These are phyloP conservation scores for Cladosporium sp. DNA, from an alignment of 2,329 filamentous ascomycete species.

Conservation along the genomic window DNA sequence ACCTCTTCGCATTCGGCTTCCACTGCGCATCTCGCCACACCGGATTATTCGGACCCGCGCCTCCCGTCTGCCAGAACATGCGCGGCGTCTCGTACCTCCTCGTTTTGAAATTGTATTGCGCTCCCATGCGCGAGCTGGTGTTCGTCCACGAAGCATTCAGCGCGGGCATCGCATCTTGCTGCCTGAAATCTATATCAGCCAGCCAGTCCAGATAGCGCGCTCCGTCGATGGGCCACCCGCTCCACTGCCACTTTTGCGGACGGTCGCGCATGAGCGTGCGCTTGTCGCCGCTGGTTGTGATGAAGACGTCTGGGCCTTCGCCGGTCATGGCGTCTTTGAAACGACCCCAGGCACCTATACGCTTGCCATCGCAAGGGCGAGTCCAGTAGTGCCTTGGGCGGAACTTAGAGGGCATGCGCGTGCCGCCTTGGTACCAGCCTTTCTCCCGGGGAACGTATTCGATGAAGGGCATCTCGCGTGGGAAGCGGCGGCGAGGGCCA, in stretches of 20 bases:
- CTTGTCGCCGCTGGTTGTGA: conserved; percentile 43
- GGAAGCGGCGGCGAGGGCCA: conserved; percentile 30
- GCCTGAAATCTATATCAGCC: conserved; percentile 40
- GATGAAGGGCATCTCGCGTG: conserved; percentile 34
- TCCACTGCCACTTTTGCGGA: conserved; percentile 43
- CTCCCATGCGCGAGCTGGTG: conserved; percentile 27
- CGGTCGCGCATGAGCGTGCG: conserved; percentile 42
- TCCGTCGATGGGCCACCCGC: conserved; percentile 35
- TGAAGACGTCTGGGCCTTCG: conserved; percentile 50
- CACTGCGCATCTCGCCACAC: conserved; percentile 38
- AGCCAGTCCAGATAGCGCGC: conserved; percentile 21
- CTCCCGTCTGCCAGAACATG: background rate
- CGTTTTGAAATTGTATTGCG: conserved; percentile 35
- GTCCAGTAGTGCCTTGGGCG: conserved; percentile 46
- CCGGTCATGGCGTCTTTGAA: conserved; percentile 46
- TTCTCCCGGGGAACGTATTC: conserved; percentile 21
- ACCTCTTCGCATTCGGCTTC: conserved; percentile 22
- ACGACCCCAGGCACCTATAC: conserved; percentile 41
- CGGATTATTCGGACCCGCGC: conserved; percentile 15
- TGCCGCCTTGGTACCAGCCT: conserved; percentile 32
- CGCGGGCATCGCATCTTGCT: conserved; percentile 34
- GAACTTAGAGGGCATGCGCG: conserved; percentile 28
- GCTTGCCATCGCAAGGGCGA: conserved; percentile 49
- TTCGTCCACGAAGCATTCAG: conserved; percentile 25
- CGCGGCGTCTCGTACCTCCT: conserved; percentile 30